These are phyloP conservation scores for Sphagnum fallax DNA, from an alignment of 228 moss, liverwort and hornwort genomes.

Conservation along the genomic window DNA sequence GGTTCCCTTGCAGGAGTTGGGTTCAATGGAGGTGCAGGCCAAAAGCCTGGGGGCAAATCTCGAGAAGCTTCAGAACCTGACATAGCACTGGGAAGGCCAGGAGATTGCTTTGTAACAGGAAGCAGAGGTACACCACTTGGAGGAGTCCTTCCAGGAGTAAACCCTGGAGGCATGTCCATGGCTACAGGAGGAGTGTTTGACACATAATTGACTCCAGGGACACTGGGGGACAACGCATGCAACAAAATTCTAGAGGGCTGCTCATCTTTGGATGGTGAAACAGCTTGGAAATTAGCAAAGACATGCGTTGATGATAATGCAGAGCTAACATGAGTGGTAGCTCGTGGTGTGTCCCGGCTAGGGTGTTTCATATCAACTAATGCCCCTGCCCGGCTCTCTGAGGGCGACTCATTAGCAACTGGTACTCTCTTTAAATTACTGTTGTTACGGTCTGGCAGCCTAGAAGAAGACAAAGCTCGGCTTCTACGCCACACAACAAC, in stretches of 20 bases:
- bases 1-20: slow-evolving; percentile 13
- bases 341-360: slow-evolving; percentile 33
- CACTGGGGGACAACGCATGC: background rate
- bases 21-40: slow-evolving; percentile 30
- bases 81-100: background rate
- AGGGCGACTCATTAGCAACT: slow-evolving; percentile 50
- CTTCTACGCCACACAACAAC: slow-evolving; percentile 95
- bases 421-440: slow-evolving; percentile 71
- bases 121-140: slow-evolving; percentile 5
- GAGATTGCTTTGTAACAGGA: slow-evolving; percentile 18
- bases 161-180: slow-evolving; percentile 60
- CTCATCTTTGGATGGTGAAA: slow-evolving; percentile 53
- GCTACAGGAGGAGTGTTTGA: slow-evolving; percentile 5
- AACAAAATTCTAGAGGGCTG: slow-evolving; percentile 2
- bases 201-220: slow-evolving; percentile 32
- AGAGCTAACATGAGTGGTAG: slow-evolving; percentile 31
- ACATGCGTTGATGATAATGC: slow-evolving; percentile 47
- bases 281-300: slow-evolving; percentile 55
- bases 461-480: slow-evolving; percentile 50
- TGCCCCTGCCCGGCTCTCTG: slow-evolving; percentile 49
- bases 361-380: slow-evolving; percentile 37
- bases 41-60: slow-evolving; percentile 62
- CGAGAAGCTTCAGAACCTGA: slow-evolving; percentile 8
- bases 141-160: slow-evolving; percentile 21
- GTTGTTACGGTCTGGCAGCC: slow-evolving; percentile 5